phyloP scores from a whole-genome alignment of 108 stramenopile genomes.

The Skeletonema costatum region DNA sequence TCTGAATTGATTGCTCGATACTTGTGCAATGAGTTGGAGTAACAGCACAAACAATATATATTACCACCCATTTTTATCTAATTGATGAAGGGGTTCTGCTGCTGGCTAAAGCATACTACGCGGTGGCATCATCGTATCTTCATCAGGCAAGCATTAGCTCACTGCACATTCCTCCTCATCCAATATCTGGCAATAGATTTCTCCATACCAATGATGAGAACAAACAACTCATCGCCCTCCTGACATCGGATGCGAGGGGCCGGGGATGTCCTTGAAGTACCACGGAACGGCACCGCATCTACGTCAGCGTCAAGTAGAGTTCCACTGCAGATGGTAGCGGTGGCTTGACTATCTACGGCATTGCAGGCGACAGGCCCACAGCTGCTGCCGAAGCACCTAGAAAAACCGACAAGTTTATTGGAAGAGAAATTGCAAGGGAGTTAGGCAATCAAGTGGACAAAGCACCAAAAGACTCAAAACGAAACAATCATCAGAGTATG shows the following conservation, averaged over 20 bases:
- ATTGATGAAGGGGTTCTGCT: background rate
- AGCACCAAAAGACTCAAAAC: background rate
- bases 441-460: conserved; percentile 30
- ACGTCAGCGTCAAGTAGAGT: background rate
- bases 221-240: background rate
- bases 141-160: background rate
- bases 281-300: background rate
- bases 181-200: background rate
- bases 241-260: background rate
- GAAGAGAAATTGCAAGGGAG: conserved; percentile 33
- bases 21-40: too few species aligned
- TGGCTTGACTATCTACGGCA: background rate
- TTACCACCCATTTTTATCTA: too few species aligned
- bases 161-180: background rate
- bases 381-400: background rate
- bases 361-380: background rate
- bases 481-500: background rate
- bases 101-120: background rate
- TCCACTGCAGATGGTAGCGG: background rate
- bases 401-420: background rate
- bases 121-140: background rate
- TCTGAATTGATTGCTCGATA: too few species aligned
- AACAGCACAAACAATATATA: too few species aligned
- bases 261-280: background rate
- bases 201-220: background rate